A percentile compares a stretch with the other conserved stretches of the same genome.
These are phyloP conservation scores for Pharnaceum exiguum DNA, from an alignment of 148 eudicot genomes.

Conservation along the genomic window DNA sequence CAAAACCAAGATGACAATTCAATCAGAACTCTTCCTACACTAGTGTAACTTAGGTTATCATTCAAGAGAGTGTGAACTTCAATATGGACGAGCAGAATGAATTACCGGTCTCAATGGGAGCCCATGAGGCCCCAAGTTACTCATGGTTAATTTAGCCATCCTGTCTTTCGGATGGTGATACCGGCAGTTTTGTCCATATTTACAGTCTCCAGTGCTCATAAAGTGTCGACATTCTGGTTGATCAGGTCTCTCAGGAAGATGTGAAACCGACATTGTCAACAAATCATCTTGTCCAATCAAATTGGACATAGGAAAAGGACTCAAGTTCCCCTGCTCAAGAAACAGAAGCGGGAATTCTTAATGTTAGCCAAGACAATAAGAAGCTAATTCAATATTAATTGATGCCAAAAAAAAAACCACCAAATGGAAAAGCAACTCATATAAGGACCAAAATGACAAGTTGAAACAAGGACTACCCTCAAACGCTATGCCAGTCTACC, in stretches of 20 bases:
- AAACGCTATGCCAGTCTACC: no score
- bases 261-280: conserved; percentile 14
- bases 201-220: conserved; percentile 68
- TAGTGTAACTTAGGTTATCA: not conserved
- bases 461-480: no score
- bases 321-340: conserved; percentile 33
- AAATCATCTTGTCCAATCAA: conserved; percentile 22
- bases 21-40: not conserved
- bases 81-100: not conserved
- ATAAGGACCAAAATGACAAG: no score
- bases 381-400: not conserved
- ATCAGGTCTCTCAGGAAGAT: conserved; percentile 60
- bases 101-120: conserved; percentile 83
- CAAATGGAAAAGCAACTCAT: no score
- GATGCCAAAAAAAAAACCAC: no score
- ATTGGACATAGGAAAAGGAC: conserved; percentile 4
- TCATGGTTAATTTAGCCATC: conserved; percentile 28
- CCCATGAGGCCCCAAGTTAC: conserved; percentile 58
- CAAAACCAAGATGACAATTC: not conserved
- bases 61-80: not conserved
- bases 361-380: not conserved
- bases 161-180: conserved; percentile 69
- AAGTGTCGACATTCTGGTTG: conserved; percentile 71
- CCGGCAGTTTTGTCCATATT: conserved; percentile 72
- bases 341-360: conserved; percentile 1